Evolutionary conservation across 495 filamentous ascomycete genomes (phyloP), one percentile per base, ranked within the genome.

Genomic region (Aspergillus olivimuriae): DNA sequence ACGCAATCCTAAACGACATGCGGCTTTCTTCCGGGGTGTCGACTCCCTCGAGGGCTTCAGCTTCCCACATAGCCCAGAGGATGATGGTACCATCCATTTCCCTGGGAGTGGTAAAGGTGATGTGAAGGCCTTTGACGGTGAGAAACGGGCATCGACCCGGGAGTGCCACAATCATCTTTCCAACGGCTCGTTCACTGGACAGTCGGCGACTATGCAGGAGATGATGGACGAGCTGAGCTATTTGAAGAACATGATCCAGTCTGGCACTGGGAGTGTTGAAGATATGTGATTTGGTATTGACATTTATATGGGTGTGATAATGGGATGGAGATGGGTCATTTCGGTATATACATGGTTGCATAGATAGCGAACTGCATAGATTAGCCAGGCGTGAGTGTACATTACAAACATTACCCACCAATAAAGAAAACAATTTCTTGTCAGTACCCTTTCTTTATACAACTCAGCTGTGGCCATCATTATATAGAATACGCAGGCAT

Each of bases 191-290:
- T 35, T 62, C 24, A 30, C 53, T 9, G 57, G 56, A 7, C 62
- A 69, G 44, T 55, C 54, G 23, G 57, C 53, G 14, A 64, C 65
- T 8, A 72, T 76, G 62, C 61, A 67, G 44, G 68, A 74, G 47
- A 54, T 74, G 50, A 65, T 77, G 55, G 66, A 75, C 44, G 74
- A 77, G 40, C 48, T 77, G 30, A 72, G 68, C 39, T 75, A 77
- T 45, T 57, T 76, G 46, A 72, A 69, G 43, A 62, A 65, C n/a
- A 63, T 73, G 50, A 76, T 77, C 30, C 65, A 69, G 41, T 56
- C 60, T 48, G 62, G 63, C 21, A 26, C 11, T 14, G 37, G 32
- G 51, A 59, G 56, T 41, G 52, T 40, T 5, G 45, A 39, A 22
- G 7, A 12, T 2, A 30, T 14, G 15, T 30, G 23, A 10, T 11